Conservation (phyloP, 148 eudicot species). For the Pharnaceum exiguum region DNA sequence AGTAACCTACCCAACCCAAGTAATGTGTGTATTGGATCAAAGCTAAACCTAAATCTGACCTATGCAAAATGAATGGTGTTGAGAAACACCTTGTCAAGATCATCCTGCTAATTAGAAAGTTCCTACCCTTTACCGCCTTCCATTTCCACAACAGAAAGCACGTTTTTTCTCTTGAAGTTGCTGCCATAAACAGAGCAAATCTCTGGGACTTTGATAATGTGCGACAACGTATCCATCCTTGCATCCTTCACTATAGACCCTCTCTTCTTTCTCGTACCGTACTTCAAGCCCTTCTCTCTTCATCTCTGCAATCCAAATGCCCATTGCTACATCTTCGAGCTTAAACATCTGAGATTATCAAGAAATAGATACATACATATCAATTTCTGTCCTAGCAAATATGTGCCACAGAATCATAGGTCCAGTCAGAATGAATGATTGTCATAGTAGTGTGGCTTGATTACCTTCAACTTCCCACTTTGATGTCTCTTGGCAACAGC, state of each 20-base stretch:
- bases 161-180: conserved; percentile 76
- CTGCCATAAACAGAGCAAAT: conserved; percentile 94
- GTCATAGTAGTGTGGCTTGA: not conserved
- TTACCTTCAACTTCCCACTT: conserved; percentile 69
- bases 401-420: not conserved
- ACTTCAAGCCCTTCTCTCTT: conserved; percentile 66
- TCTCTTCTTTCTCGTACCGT: conserved; percentile 60
- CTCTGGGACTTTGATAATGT: conserved; percentile 91
- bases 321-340: conserved; percentile 99
- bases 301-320: conserved; percentile 84
- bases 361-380: not conserved
- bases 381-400: too few species aligned
- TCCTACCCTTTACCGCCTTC: not conserved
- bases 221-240: conserved; percentile 78
- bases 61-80: conserved; percentile 5
- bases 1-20: too few species aligned
- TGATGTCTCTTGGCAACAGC: conserved; percentile 50
- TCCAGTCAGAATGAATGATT: not conserved
- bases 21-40: conserved; percentile 4
- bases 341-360: conserved; percentile 70
- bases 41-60: conserved; percentile 14
- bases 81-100: not conserved
- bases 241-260: conserved; percentile 71
- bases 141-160: conserved; percentile 62
- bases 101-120: not conserved